Base-by-base conservation (phyloP, 148 eudicot species). In the Diospyros kaki region DNA sequence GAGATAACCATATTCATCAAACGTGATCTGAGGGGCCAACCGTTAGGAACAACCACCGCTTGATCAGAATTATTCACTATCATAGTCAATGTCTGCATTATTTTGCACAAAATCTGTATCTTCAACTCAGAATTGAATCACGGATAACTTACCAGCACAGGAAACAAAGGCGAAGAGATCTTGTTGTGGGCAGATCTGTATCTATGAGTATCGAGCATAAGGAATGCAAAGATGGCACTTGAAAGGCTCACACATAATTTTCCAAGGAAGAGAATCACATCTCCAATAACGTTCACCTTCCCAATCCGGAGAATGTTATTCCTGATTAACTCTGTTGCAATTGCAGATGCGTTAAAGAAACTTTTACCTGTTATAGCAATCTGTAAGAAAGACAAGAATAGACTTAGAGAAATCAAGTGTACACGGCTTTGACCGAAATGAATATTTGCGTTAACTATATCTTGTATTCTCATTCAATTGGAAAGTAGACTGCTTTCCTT, bases 251-350 rank as follows among this genome's bases (percentile, higher is more conserved):
- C 90, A 83, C 88, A 87, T 45, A 87, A 38, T 76, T 87, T 87
- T 56, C 90, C 90, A 45, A 87, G 85, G 52, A 84, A 79, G 68
- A 87, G 83, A 69, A 84, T 85, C 4, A 83, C 83, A 51, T 85
- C 90, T 58, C 88, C 87, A 61, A 87, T 72, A 73, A 87, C 91
- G 81, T 87, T 87, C 68, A 85, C 87, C 75, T 87, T 87, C 76
- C 88, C 88, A 40, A 83, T 85, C 78, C 87, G 79, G 13, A 83
- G 71, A 50, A 87, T 85, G 75, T 85, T 85, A 63, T 83, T 87
- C 80, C 82, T 81, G 44, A 87, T 83, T 74, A 85, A 66, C 54
- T 81, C 81, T 41, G 86, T 87, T 18, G 88, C 88, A 43, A 87
- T 79, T 70, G 86, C 88, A n/a, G 88, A 87, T 46, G 91, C 81